Base-by-base conservation (phyloP, 768 basidiomycete genomes). In the Hebeloma cylindrosporum region DNA sequence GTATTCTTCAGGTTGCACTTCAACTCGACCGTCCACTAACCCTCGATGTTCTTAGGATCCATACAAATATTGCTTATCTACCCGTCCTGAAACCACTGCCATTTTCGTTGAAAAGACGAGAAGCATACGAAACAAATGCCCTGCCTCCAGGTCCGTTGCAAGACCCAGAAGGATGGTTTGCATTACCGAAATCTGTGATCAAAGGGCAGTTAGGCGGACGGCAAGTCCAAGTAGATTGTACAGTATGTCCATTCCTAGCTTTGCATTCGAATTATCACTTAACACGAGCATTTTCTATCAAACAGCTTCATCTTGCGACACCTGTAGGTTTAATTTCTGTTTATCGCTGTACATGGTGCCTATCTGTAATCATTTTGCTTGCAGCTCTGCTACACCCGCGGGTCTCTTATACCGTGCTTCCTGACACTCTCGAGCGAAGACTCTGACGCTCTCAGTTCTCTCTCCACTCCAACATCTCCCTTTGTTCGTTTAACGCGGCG, bases 391-490 rank as follows among this genome's bases (percentile, higher is more conserved):
- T 64, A 64, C 43, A 56, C 61, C 3, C 47, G 60, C 18, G 60
- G 59, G 3, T 53, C 58, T n/a, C 46, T 55, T 13, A 59, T 64
- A 16, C 57, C 62, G 13, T 61, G 59, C 43, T 53, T 54, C 38
- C n/a, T 61, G 11, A 44, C 42, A 4, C 38, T 60, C 13, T 31
- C 30, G n/a, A 52, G 58, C 41, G 26, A 45, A 8, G 52, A 58
- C 34, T n/a, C 39, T 8, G 48, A 57, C 20, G 51, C 49, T 6
- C 45, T 59, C 3, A 45, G 50, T 14, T 22, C 48, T 3, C 49
- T 62, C 14, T 40, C 48, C 13, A 41, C 34, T 5, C 47, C 56
- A 2, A 45, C 48, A 16, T 17, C 46, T 8, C 47, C 47, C 2
- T 18, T 34, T 9, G 40, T 60, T 9, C 52, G 49, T 17, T 51